Base-by-base conservation (phyloP, 176 grass and related monocot genomes). In the Rhynchospora pubera region DNA sequence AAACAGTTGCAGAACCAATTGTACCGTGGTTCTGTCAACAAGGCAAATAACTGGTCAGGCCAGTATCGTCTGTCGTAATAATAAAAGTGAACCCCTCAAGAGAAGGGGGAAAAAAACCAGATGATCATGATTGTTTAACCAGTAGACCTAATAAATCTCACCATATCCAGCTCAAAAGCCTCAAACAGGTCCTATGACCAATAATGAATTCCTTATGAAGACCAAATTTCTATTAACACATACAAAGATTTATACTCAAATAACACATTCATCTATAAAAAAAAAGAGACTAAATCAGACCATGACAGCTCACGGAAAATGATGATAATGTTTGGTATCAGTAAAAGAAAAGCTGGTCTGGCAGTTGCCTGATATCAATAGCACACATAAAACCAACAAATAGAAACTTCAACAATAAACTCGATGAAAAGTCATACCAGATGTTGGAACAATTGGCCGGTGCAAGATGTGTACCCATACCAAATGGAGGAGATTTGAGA, bases 381-480 rank as follows among this genome's bases (percentile, higher is more conserved):
- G 10, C 24, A 45, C 3, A 19, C 21, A 5, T 4, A 77, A 59
- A 84, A 60, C 9, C 11, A 18, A 57, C 15, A 80, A 44, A 12
- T 10, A 62, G 15, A 69, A 57, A 32, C n/a, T 26, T n/a, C 64
- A 85, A 78, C 7, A 56, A 52, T 3, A 67, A 85, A 48, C 15
- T 84, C 58, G 77, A 84, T 18, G 10, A n/a, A 82, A 85, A 78
- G 26, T 57, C 87, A 83, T 89, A 99, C 97, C 97, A 99, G 56
- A 88, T 74, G 86, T 89, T 72, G 32, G 93, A 85, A 78, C 86
- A 88, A 83, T 67, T 91, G 47, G 87, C 87, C 63, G 97, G 93
- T 73, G 93, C 80, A 81, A 99, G 89, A 81, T 89, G 83, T 62
- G 85, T 90, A 45, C 97, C 97, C 21, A 84, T 85, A 57, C 93